These are phyloP conservation scores for Pulveroboletus sp. DNA, from an alignment of 768 basidiomycete genomes.

Conservation along the genomic window DNA sequence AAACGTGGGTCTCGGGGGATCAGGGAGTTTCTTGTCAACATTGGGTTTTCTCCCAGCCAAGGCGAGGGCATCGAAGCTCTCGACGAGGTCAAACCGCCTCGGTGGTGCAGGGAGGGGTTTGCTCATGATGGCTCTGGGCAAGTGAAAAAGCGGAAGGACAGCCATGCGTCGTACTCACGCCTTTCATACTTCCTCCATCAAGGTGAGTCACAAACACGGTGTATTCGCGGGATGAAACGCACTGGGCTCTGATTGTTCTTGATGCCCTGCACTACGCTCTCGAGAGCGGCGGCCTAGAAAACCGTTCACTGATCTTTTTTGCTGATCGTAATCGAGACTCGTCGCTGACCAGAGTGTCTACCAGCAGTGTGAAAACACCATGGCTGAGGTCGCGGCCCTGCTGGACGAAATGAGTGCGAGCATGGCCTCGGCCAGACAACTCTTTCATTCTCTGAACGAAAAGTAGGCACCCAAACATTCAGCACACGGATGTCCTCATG, in stretches of 20 bases:
- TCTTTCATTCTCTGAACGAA: conserved; percentile 51
- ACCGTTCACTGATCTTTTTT: conserved; percentile 51
- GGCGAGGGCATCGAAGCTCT: conserved; percentile 33
- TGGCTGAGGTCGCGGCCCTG: conserved; percentile 25
- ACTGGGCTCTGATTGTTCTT: conserved; percentile 58
- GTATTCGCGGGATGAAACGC: conserved; percentile 47
- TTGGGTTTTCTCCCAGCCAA: conserved; percentile 22
- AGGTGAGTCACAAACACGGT: conserved; percentile 5
- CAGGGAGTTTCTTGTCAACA: conserved; percentile 14
- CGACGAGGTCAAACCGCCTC: conserved; percentile 27
- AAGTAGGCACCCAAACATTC: conserved; percentile 40
- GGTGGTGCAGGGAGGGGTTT: conserved; percentile 11
- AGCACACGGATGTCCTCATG: conserved; percentile 13
- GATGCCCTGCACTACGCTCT: conserved; percentile 56
- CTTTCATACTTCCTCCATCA: background rate
- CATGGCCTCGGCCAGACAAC: conserved; percentile 57
- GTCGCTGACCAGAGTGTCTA: conserved; percentile 7
- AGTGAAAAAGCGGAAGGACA: conserved; percentile 6
- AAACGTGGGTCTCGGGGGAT: conserved; percentile 31
- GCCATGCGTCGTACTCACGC: no score
- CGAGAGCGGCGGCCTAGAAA: conserved; percentile 61
- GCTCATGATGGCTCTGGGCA: conserved; percentile 22
- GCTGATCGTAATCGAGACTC: background rate
- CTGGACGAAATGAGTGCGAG: conserved; percentile 61
- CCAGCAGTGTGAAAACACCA: conserved; percentile 8